Base-by-base conservation (phyloP, 108 stramenopile species). In the Aurantiochytrium sp. region DNA sequence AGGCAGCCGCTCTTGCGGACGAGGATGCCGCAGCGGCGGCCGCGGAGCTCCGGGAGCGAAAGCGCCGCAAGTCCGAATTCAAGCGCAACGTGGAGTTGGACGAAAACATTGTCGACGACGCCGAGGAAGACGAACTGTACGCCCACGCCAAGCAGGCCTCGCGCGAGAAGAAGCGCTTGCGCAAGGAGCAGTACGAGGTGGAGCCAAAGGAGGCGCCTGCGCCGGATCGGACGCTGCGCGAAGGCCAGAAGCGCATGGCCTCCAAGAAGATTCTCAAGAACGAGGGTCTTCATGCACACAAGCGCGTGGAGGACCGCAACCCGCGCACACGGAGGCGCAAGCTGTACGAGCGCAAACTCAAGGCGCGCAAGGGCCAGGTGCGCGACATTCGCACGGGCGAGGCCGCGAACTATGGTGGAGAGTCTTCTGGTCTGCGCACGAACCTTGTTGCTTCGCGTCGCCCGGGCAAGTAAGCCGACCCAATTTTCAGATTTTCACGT, bases 241-340 rank as follows among this genome's bases (percentile, higher is more conserved):
- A 88, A 44, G 93, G 89, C 14, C 72, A 91, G 59, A 93, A 93
- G 90, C 93, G 93, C 42, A 91, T 87, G 12, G 93, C 90, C 29
- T 88, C 83, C 58, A 91, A 93, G 43, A 90, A 93, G 60, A 94
- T 94, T 53, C 90, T 94, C 58, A 93, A 92, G 90, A 94, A 94
- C 88, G 51, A 90, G 60, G 94, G 94, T 10, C 90, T 94, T 28
- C 92, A 92, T 60, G 91, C 94, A 29, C 93, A 94, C 87, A 92
- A 93, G 72, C 91, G 87, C 90, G 93, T 93, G 89, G 60, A 92
- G 51, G 93, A 94, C 73, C 64, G 94, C 6, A 94, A 94, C 69
- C 94, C 94, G 44, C 92, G 94, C 5, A 89, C 92, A 18, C 92
- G 92, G 88, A 92, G 93, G 90, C 87, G 94, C 23, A 92, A 93